Conservation (phyloP, 768 basidiomycete species). For the Pholiota molesta region DNA sequence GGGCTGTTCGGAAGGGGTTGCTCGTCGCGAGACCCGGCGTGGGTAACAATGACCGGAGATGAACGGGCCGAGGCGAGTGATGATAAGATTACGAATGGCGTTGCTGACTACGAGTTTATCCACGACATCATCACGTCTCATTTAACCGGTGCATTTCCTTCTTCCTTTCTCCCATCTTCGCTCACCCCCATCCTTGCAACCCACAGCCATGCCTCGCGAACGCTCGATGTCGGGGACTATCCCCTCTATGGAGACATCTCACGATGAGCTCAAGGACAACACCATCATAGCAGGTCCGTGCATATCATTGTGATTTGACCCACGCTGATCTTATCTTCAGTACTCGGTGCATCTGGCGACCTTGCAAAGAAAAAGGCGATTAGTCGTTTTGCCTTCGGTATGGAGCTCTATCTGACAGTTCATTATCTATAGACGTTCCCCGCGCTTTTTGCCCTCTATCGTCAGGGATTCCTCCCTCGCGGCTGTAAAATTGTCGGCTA, state of each 20-base stretch:
- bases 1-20: conserved; percentile 15
- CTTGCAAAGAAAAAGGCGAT: conserved; percentile 96
- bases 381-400: conserved; percentile 3
- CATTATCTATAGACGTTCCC: conserved; percentile 77
- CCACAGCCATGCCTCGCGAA: conserved; percentile 43
- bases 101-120: conserved; percentile 20
- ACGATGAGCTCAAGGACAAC: conserved; percentile 80
- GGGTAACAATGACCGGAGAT: conserved; percentile 23
- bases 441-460: conserved; percentile 89
- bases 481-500: conserved; percentile 94
- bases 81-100: conserved; percentile 26
- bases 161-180: conserved; percentile 17
- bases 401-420: conserved; percentile 8
- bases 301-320: conserved; percentile 13
- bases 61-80: conserved; percentile 24
- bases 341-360: conserved; percentile 96
- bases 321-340: conserved; percentile 40
- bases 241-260: conserved; percentile 82
- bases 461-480: conserved; percentile 76
- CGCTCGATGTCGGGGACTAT: conserved; percentile 79
- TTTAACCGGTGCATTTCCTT: conserved; percentile 19
- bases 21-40: conserved; percentile 14
- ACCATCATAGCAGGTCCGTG: conserved; percentile 84
- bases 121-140: conserved; percentile 20
- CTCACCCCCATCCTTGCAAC: neutral